Conservation (phyloP, 768 basidiomycete species). For the Hypholoma sublateritium region DNA sequence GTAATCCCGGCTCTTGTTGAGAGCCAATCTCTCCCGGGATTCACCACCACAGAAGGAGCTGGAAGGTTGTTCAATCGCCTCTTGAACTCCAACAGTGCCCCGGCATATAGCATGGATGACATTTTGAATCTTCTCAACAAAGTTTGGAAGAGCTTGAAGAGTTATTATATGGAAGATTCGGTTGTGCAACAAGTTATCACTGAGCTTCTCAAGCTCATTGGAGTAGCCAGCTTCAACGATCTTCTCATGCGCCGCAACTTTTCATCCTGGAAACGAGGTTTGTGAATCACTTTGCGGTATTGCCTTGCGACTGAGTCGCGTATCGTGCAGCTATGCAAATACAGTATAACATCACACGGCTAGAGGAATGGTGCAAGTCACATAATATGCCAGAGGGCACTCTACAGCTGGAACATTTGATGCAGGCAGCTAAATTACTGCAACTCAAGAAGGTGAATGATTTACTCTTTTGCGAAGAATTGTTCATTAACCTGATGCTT, state of each 20-base stretch:
- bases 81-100: slow-evolving; percentile 79
- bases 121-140: slow-evolving; percentile 96
- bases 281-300: slow-evolving; percentile 18
- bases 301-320: not conserved
- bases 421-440: slow-evolving; percentile 98
- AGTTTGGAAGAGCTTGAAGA: slow-evolving; percentile 97
- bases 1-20: slow-evolving; percentile 98
- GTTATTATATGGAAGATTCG: slow-evolving; percentile 97
- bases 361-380: slow-evolving; percentile 99
- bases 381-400: slow-evolving; percentile 99
- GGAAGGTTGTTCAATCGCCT: slow-evolving; percentile 93
- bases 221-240: slow-evolving; percentile 97
- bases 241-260: slow-evolving; percentile 98
- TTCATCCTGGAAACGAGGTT: slow-evolving; percentile 99
- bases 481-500: not conserved
- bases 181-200: slow-evolving; percentile 95
- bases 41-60: slow-evolving; percentile 92
- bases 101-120: slow-evolving; percentile 98
- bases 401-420: slow-evolving; percentile 95
- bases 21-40: slow-evolving; percentile 95
- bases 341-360: slow-evolving; percentile 97
- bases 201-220: slow-evolving; percentile 92
- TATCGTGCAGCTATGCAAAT: slow-evolving; percentile 91
- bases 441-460: slow-evolving; percentile 89
- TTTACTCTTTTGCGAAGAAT: not conserved